Conservation (phyloP, 106 monocot genomes). For the Dendrobium chrysotoxum region DNA sequence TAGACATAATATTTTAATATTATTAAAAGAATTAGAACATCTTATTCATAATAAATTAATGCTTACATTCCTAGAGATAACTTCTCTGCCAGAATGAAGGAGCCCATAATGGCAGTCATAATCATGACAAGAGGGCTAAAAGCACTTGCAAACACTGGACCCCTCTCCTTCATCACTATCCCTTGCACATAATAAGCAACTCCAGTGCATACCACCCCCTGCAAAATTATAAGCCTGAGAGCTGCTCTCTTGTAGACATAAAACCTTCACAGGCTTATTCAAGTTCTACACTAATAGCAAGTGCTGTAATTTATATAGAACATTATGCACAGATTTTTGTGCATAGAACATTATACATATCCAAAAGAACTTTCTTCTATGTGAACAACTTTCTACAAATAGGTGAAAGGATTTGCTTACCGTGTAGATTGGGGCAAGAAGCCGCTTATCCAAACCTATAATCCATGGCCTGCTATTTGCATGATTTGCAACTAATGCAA, state of each 20-base stretch:
- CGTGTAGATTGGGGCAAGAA: slow-evolving; percentile 3
- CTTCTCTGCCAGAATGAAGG: not conserved
- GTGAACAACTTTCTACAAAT: not conserved
- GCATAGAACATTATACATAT: too few species aligned
- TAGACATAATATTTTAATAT: not conserved
- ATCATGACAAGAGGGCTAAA: slow-evolving; percentile 10
- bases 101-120: slow-evolving; percentile 1
- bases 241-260: too few species aligned
- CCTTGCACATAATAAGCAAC: slow-evolving; percentile 4
- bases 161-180: slow-evolving; percentile 1
- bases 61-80: slow-evolving; percentile 6
- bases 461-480: slow-evolving; percentile 6
- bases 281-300: not conserved
- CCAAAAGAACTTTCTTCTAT: not conserved
- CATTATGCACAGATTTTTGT: too few species aligned
- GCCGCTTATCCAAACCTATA: slow-evolving; percentile 18
- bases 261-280: too few species aligned
- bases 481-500: slow-evolving; percentile 4
- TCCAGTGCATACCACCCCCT: slow-evolving; percentile 8
- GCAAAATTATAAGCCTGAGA: too few species aligned
- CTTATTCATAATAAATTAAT: not conserved
- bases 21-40: not conserved
- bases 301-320: too few species aligned
- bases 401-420: not conserved
- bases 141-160: slow-evolving; percentile 7